phyloP scores from a whole-genome alignment of 306 rosid genomes.

The Malus fusca region DNA sequence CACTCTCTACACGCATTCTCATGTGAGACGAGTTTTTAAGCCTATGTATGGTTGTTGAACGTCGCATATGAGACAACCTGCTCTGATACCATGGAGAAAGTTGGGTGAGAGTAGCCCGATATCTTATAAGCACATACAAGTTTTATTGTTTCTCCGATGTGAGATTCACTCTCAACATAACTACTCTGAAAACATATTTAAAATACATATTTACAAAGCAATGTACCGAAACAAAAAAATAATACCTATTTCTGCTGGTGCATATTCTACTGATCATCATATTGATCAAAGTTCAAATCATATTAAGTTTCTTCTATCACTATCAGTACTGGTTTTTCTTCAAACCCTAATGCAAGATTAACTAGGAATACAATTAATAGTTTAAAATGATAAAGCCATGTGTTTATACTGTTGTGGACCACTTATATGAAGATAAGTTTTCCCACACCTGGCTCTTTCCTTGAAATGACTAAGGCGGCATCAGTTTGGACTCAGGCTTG shows the following conservation, averaged over 20 bases:
- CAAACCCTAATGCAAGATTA: background rate
- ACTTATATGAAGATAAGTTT: background rate
- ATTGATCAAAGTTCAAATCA: background rate
- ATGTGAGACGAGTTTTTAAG: no score
- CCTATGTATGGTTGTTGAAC: no score
- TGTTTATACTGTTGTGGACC: background rate
- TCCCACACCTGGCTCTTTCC: background rate
- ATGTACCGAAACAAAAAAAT: background rate
- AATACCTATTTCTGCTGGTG: no score
- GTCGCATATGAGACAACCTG: no score
- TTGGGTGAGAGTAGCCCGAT: no score
- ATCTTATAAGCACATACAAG: no score
- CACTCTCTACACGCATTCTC: no score
- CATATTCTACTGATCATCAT: background rate
- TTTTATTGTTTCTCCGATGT: fast-evolving
- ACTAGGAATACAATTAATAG: background rate
- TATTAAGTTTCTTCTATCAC: background rate
- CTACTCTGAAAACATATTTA: background rate
- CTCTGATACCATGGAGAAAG: no score
- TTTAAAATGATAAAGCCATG: background rate
- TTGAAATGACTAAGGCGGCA: background rate
- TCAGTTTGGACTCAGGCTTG: background rate
- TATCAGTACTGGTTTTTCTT: background rate
- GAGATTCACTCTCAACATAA: background rate
- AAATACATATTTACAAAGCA: background rate